These are phyloP conservation scores for Nidula niveotomentosa DNA, from an alignment of 1,284 basidiomycete species.

Conservation along the genomic window DNA sequence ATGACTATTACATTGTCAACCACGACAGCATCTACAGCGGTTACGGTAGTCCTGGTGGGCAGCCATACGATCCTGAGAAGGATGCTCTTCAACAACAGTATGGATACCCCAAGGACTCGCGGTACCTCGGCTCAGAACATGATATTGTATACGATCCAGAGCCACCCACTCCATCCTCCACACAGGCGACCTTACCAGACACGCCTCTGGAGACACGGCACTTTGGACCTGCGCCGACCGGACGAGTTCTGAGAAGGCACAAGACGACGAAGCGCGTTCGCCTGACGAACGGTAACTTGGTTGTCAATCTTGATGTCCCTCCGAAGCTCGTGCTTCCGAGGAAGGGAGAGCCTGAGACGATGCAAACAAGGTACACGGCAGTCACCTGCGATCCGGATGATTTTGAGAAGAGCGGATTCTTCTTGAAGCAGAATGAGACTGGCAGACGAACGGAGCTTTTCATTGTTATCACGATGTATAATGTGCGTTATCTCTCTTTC, in stretches of 20 bases:
- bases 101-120: conserved; percentile 14
- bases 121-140: conserved; percentile 19
- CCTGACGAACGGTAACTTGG: conserved; percentile 83
- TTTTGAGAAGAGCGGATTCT: conserved; percentile 82
- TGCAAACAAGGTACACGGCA: conserved; percentile 82
- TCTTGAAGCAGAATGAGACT: conserved; percentile 82
- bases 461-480: conserved; percentile 96
- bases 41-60: conserved; percentile 29
- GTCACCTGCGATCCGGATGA: conserved; percentile 95
- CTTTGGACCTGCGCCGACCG: conserved; percentile 84
- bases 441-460: conserved; percentile 89
- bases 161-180: conserved; percentile 44
- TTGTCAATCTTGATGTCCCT: conserved; percentile 84
- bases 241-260: conserved; percentile 73
- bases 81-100: conserved; percentile 16
- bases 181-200: conserved; percentile 35
- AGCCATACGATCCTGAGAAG: conserved; percentile 35
- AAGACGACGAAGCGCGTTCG: conserved; percentile 73
- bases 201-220: conserved; percentile 69
- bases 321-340: conserved; percentile 83
- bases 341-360: conserved; percentile 83
- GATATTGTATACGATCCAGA: conserved; percentile 36
- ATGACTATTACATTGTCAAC: conserved; percentile 60
- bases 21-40: conserved; percentile 55
- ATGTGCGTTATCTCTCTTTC: conserved; percentile 47